Conservation (phyloP, 2,329 filamentous ascomycete species). For the Cordyceps sp. region DNA sequence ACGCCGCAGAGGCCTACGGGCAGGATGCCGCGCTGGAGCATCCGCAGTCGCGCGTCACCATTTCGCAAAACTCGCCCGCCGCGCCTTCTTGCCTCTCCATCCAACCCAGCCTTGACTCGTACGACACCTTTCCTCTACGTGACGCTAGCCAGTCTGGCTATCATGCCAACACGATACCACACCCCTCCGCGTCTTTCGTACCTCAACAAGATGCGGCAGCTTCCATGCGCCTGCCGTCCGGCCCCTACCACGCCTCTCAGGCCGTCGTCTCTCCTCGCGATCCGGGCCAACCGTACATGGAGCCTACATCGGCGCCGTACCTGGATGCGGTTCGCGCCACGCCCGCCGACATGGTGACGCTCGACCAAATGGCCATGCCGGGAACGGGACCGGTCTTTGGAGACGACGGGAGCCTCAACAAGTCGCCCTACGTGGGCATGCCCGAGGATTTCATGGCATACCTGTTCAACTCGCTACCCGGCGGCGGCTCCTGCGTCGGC, state of each 20-base stretch:
- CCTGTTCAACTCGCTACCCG: slow-evolving; percentile 45
- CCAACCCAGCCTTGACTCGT: slow-evolving; percentile 29
- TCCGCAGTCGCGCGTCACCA: slow-evolving; percentile 16
- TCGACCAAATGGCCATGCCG: slow-evolving; percentile 45
- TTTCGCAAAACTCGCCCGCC: slow-evolving; percentile 7
- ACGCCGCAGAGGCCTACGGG: slow-evolving; percentile 1
- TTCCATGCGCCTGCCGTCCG: slow-evolving; percentile 44
- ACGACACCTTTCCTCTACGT: slow-evolving; percentile 33
- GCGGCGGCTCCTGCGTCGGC: slow-evolving; percentile 13
- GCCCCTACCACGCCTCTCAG: slow-evolving; percentile 29
- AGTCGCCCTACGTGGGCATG: slow-evolving; percentile 70
- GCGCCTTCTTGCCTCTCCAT: no score
- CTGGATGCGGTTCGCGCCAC: slow-evolving; percentile 26
- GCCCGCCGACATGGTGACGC: slow-evolving; percentile 37
- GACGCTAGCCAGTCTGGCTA: slow-evolving; percentile 23
- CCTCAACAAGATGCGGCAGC: slow-evolving; percentile 45
- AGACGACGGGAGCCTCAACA: slow-evolving; percentile 58
- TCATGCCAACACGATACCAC: slow-evolving; percentile 28
- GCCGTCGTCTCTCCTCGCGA: slow-evolving; percentile 13
- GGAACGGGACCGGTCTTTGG: slow-evolving; percentile 78
- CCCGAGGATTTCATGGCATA: slow-evolving; percentile 78
- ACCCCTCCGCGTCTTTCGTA: slow-evolving; percentile 31
- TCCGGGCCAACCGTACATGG: slow-evolving; percentile 18
- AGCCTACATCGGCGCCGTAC: slow-evolving; percentile 24
- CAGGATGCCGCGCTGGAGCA: slow-evolving; percentile 2